Evolutionary conservation across 208 protist genomes (phyloP).

Genomic region (Leishmania guyanensis): DNA sequence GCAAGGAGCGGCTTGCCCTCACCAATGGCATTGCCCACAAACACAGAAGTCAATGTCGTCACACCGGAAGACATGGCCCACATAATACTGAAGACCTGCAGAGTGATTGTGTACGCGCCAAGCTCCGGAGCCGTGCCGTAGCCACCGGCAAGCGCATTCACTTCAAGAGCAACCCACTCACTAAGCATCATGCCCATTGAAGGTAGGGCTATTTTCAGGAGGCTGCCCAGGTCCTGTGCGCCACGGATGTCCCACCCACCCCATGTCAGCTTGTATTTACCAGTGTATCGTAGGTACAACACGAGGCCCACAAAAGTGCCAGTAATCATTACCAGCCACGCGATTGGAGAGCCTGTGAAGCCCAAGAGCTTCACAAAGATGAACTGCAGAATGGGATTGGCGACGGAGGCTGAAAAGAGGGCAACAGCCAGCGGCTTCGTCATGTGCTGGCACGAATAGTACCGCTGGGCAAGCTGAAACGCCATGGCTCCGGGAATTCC

Average conservation of each 20-base stretch:
- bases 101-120: slow-evolving; percentile 78
- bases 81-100: slow-evolving; percentile 78
- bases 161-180: slow-evolving; percentile 84
- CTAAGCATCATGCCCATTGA: slow-evolving; percentile 88
- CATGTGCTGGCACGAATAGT: slow-evolving; percentile 84
- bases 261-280: slow-evolving; percentile 72
- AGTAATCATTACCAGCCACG: slow-evolving; percentile 76
- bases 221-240: slow-evolving; percentile 44
- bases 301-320: slow-evolving; percentile 48
- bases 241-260: slow-evolving; percentile 65
- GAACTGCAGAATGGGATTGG: slow-evolving; percentile 73
- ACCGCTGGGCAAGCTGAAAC: slow-evolving; percentile 76
- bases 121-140: slow-evolving; percentile 67
- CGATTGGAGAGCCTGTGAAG: slow-evolving; percentile 73
- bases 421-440: slow-evolving; percentile 76
- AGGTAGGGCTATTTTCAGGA: slow-evolving; percentile 72
- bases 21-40: slow-evolving; percentile 84
- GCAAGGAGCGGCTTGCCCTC: slow-evolving; percentile 67
- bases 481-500: slow-evolving; percentile 59
- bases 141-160: slow-evolving; percentile 68
- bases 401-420: slow-evolving; percentile 49
- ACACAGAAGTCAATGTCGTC: slow-evolving; percentile 76
- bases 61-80: slow-evolving; percentile 74
- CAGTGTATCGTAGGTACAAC: slow-evolving; percentile 53
- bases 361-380: slow-evolving; percentile 71